A percentile compares a stretch with the other conserved stretches of the same genome.
phyloP scores from a whole-genome alignment of 176 grass and related monocot genomes.

The Saccharum spontaneum region DNA sequence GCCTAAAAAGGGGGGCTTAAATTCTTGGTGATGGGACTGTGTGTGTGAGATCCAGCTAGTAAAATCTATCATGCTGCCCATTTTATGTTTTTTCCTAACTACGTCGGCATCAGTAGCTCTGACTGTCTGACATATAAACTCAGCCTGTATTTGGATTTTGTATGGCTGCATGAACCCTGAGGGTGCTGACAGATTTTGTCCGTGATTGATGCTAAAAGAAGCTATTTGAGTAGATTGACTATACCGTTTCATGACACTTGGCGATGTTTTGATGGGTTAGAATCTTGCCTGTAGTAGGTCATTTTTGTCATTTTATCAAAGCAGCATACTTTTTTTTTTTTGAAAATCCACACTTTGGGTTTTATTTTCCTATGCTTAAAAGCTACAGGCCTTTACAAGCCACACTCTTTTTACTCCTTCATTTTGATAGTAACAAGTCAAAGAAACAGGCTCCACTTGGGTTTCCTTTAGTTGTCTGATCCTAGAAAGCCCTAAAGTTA shows the following conservation, averaged over 20 bases:
- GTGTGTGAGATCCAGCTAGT: slow-evolving; percentile 26
- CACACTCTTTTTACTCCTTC: slow-evolving; percentile 6
- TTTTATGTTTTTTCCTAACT: slow-evolving; percentile 22
- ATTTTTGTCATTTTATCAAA: slow-evolving; percentile 14
- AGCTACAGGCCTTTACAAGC: slow-evolving; percentile 16
- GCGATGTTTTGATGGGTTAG: not conserved
- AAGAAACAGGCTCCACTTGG: slow-evolving; percentile 33
- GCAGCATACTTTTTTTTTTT: not conserved
- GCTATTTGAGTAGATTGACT: not conserved
- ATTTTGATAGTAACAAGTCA: slow-evolving; percentile 22
- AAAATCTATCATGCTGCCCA: not conserved
- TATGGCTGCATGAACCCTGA: slow-evolving; percentile 20
- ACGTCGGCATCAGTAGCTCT: not conserved
- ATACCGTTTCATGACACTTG: not conserved
- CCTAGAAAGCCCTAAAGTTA: slow-evolving; percentile 39
- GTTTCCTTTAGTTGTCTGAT: slow-evolving; percentile 36
- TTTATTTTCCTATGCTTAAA: slow-evolving; percentile 2
- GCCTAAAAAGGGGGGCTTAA: not conserved
- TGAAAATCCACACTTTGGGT: too few relatives aligned
- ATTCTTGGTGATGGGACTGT: not conserved
- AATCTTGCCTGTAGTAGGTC: not conserved
- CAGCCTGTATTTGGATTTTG: slow-evolving; percentile 15
- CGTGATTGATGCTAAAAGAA: not conserved
- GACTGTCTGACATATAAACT: slow-evolving; percentile 23
- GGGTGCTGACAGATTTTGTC: not conserved